phyloP scores from a whole-genome alignment of 108 stramenopile species.

The Skeletonema costatum region DNA sequence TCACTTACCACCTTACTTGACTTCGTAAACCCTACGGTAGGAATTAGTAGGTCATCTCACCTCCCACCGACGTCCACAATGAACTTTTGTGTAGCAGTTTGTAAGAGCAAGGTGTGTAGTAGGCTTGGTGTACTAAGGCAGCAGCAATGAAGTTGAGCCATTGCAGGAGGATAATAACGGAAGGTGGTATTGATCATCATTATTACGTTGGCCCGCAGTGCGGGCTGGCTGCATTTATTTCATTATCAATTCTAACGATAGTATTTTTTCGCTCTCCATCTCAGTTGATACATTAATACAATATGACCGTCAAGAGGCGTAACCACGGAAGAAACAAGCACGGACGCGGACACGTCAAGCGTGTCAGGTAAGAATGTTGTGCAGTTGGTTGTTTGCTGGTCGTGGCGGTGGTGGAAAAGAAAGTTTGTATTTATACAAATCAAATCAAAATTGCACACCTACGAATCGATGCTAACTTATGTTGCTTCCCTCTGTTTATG shows the following conservation, averaged over 20 bases:
- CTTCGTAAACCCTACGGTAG: not conserved
- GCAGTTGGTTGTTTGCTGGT: constrained; percentile 11
- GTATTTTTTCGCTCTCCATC: not conserved
- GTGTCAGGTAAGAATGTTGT: constrained; percentile 72
- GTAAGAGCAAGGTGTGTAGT: not conserved
- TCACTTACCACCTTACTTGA: too few species aligned
- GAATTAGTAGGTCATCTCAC: not conserved
- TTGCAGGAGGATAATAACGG: not conserved
- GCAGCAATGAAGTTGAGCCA: not conserved
- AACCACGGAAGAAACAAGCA: constrained; percentile 99
- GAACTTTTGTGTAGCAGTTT: not conserved
- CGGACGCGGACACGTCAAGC: constrained; percentile 99
- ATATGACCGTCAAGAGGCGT: constrained; percentile 98
- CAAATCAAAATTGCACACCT: not conserved
- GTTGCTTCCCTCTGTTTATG: not conserved
- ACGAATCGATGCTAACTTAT: not conserved
- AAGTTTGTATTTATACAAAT: not conserved
- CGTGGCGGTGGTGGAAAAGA: not conserved
- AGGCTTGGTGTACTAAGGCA: not conserved
- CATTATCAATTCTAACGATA: not conserved
- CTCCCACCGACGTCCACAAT: not conserved
- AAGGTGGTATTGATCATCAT: not conserved
- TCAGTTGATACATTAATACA: constrained; percentile 30
- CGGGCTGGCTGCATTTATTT: not conserved
- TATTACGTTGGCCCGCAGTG: not conserved